phyloP scores from a whole-genome alignment of 371 early-diverging fungal species.

The Umbelopsis sp. region DNA sequence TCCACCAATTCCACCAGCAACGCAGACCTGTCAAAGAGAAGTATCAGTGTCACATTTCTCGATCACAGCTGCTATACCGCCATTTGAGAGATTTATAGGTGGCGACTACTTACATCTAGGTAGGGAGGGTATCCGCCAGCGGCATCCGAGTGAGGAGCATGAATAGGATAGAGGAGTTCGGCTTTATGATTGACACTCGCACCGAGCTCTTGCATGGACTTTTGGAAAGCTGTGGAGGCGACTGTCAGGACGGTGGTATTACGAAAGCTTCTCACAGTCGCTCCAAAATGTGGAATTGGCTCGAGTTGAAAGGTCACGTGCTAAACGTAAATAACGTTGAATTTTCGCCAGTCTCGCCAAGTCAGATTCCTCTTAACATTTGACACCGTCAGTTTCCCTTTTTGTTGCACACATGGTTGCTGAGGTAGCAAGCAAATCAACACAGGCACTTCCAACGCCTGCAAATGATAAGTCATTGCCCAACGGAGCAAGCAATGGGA shows the following conservation, averaged over 20 bases:
- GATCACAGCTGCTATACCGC: background rate
- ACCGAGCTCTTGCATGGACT: constrained; percentile 18
- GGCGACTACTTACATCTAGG: constrained; percentile 41
- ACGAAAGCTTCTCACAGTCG: background rate
- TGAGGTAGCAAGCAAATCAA: constrained; percentile 7
- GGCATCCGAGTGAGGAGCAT: constrained; percentile 24
- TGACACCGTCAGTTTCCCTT: background rate
- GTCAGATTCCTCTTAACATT: background rate
- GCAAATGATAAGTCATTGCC: background rate
- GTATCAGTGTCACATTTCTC: constrained; percentile 13
- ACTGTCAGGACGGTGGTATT: background rate
- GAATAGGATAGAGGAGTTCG: background rate
- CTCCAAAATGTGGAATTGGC: background rate
- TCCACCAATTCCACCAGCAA: constrained; percentile 77
- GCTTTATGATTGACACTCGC: constrained; percentile 4
- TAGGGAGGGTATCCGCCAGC: constrained; percentile 46
- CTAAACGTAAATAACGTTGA: background rate
- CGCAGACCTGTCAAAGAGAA: constrained; percentile 49
- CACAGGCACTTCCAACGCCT: background rate
- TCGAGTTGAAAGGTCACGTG: constrained; percentile 4
- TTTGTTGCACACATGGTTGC: background rate
- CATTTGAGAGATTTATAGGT: background rate
- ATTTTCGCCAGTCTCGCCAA: background rate
- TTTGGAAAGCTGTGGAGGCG: constrained; percentile 7
- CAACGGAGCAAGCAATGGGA: background rate